phyloP scores from a whole-genome alignment of 1,284 basidiomycete species.

The Ceratobasidium sp. region DNA sequence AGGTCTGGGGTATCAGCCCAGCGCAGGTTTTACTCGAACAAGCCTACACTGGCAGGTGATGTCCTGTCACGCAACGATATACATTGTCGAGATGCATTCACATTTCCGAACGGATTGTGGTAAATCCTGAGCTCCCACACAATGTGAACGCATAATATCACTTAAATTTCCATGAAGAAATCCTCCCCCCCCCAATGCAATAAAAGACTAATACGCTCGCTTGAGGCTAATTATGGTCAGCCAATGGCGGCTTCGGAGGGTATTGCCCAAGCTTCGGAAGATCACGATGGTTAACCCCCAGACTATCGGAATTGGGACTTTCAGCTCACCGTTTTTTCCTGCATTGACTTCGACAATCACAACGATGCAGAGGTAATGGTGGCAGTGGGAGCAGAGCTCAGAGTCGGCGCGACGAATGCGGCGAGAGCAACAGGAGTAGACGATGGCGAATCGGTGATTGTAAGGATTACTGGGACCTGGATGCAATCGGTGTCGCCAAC shows the following conservation, averaged over 20 bases:
- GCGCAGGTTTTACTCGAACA: too few relatives aligned
- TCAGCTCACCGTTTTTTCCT: background rate
- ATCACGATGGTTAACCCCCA: background rate
- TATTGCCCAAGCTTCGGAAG: background rate
- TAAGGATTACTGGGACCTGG: conserved; percentile 46
- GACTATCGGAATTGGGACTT: background rate
- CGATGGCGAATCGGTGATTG: conserved; percentile 38
- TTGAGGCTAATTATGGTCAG: too few relatives aligned
- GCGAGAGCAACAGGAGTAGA: conserved; percentile 44
- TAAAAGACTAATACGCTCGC: too few relatives aligned
- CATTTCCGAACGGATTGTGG: too few relatives aligned
- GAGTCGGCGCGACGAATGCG: conserved; percentile 45
- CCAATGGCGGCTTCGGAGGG: background rate
- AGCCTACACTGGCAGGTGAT: too few relatives aligned
- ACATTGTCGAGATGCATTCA: too few relatives aligned
- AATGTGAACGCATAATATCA: too few relatives aligned
- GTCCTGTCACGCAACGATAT: too few relatives aligned
- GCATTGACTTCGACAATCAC: background rate
- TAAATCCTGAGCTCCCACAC: too few relatives aligned
- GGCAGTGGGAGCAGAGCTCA: conserved; percentile 48
- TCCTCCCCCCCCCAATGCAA: too few relatives aligned
- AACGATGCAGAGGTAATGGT: conserved; percentile 49
- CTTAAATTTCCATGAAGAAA: too few relatives aligned
- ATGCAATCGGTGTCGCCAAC: conserved; percentile 42
- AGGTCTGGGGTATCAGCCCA: too few relatives aligned